Base-by-base conservation (phyloP, 495 filamentous ascomycete species). In the Sporormia fimetaria region DNA sequence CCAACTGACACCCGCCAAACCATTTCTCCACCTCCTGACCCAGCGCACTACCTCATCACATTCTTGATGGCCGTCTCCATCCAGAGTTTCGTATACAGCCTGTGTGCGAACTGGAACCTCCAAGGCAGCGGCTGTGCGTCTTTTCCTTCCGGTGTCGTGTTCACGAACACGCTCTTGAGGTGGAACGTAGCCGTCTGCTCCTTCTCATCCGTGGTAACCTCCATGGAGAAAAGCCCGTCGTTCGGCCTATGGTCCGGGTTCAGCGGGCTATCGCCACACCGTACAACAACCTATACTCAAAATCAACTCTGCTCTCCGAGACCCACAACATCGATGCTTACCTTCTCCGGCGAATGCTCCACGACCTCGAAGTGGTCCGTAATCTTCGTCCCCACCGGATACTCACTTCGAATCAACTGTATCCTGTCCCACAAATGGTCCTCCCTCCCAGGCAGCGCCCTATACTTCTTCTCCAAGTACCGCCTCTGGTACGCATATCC, bases 301-400 rank as follows among this genome's bases (percentile, higher is more conserved):
- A 32, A 12, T 44, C n/a, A 11, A 1, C 27, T 10, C 12, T 20
- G 35, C 12, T 22, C 27, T 5, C 21, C 11, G 5, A 7, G 33
- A 21, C 12, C 44, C 4, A 17, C 11, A 21, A 12, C 3, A 22
- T 23, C 4, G 21, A 15, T 18, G 23, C 48, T 9, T 22, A 56
- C 53, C 49, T 47, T 53, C n/a, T 56, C 49, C 22, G 21, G 27
- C 1, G 35, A 43, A 11, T 42, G 34, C 21, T 52, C 49, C 34
- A 56, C 21, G 18, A 56, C 53, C 49, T 56, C 53, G 24, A 56
- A 56, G 44, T 56, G 49, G 44, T 56, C 53, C 30, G 40, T 35
- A 40, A 56, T 52, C 25, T 33, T 37, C 6, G 49, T 56, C 12
- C 53, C 49, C 6, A 52, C 49, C 15, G 18, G 6, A 41, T 56